Conservation (phyloP, 305 asterid species). For the Striga hermonthica region DNA sequence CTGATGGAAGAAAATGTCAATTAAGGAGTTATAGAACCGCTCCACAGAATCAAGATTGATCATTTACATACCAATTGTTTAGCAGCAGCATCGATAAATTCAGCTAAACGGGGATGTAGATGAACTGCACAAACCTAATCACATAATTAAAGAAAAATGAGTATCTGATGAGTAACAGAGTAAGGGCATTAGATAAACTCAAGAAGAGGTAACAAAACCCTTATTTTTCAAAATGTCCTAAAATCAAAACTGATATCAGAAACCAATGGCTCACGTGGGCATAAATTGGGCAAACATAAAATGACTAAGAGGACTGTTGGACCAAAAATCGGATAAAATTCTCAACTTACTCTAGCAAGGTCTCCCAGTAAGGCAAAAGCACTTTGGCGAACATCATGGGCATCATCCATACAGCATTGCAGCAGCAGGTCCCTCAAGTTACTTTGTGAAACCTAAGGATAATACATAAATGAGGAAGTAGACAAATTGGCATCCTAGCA, state of each 20-base stretch:
- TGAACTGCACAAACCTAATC: slow-evolving; percentile 90
- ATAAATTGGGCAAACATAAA: background rate
- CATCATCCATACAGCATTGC: slow-evolving; percentile 95
- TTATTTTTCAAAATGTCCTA: background rate
- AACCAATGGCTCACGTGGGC: background rate
- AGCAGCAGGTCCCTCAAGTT: slow-evolving; percentile 87
- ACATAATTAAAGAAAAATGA: slow-evolving; percentile 21
- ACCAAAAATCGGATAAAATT: slow-evolving; percentile 4
- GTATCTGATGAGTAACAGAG: slow-evolving; percentile 24
- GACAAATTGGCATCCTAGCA: background rate
- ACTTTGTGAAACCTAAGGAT: slow-evolving; percentile 78
- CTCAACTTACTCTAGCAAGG: slow-evolving; percentile 80
- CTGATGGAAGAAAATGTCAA: slow-evolving; percentile 42
- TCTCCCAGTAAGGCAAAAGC: slow-evolving; percentile 99
- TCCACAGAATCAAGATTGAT: slow-evolving; percentile 23
- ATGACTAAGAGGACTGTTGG: background rate
- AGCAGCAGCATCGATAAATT: slow-evolving; percentile 81
- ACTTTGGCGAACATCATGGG: slow-evolving; percentile 90
- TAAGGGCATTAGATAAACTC: background rate
- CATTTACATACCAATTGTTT: slow-evolving; percentile 77
- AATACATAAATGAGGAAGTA: background rate
- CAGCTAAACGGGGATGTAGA: slow-evolving; percentile 73
- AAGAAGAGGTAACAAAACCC: background rate
- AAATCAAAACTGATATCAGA: background rate
- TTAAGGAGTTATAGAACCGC: slow-evolving; percentile 22